phyloP scores from a whole-genome alignment of 2,329 filamentous ascomycete genomes.

The Fusarium devonianum region DNA sequence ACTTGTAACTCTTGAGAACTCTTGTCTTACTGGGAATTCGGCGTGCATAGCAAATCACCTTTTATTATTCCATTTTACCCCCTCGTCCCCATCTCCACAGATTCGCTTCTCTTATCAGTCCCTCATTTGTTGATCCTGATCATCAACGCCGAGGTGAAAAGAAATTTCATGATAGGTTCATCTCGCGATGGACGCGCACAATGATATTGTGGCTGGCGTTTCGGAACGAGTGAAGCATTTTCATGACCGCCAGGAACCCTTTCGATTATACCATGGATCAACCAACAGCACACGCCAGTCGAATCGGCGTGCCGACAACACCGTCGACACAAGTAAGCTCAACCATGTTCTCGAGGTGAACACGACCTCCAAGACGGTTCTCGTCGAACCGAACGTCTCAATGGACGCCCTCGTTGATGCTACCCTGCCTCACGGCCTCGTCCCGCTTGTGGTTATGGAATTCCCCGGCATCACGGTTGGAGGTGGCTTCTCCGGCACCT shows the following conservation, averaged over 20 bases:
- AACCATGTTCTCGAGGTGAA: slow-evolving; percentile 69
- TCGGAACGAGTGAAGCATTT: slow-evolving; percentile 55
- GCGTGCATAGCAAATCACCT: too few relatives aligned
- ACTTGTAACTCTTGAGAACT: not conserved
- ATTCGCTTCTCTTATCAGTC: not conserved
- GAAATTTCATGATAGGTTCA: not conserved
- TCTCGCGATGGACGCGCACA: slow-evolving; percentile 52
- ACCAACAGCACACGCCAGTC: slow-evolving; percentile 77
- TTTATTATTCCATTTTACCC: too few relatives aligned
- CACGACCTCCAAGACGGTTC: slow-evolving; percentile 57
- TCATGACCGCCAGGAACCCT: slow-evolving; percentile 57
- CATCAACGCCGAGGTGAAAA: too few relatives aligned
- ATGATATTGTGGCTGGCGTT: slow-evolving; percentile 53
- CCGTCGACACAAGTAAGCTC: slow-evolving; percentile 72
- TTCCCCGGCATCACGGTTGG: slow-evolving; percentile 77
- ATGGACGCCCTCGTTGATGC: slow-evolving; percentile 70
- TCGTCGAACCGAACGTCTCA: slow-evolving; percentile 75
- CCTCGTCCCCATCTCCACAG: too few relatives aligned
- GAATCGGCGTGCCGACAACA: slow-evolving; percentile 57
- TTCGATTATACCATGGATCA: slow-evolving; percentile 79
- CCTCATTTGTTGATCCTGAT: too few relatives aligned
- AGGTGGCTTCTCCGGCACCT: slow-evolving; percentile 70
- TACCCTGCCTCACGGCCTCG: slow-evolving; percentile 61
- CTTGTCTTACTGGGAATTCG: not conserved
- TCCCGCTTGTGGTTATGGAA: slow-evolving; percentile 74